A percentile compares a stretch with the other conserved stretches of the same genome.
Conservation (phyloP, 331 rosid species). For the Cydonia oblonga region DNA sequence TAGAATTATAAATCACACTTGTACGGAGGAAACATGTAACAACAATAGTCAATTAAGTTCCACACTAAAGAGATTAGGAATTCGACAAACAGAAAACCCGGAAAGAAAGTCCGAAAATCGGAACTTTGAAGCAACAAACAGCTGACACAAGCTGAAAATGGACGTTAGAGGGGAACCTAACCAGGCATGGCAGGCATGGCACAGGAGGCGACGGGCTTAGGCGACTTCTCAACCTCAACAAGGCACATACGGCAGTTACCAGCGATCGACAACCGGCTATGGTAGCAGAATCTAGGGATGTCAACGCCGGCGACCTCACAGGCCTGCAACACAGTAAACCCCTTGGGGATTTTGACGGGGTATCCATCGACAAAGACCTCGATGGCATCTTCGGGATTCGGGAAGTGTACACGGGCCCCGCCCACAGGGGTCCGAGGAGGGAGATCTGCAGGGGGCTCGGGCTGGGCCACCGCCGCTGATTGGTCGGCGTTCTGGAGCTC, state of each 20-base stretch:
- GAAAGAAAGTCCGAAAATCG: neutral
- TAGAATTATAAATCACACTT: neutral
- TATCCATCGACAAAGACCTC: slow-evolving; percentile 90
- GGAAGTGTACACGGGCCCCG: slow-evolving; percentile 69
- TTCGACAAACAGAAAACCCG: neutral
- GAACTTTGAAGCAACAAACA: neutral
- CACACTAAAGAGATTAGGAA: too few relatives aligned
- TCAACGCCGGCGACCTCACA: slow-evolving; percentile 95
- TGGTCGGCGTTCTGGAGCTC: slow-evolving; percentile 67
- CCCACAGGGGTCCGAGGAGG: slow-evolving; percentile 55
- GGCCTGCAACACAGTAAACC: slow-evolving; percentile 87
- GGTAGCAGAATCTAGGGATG: slow-evolving; percentile 89
- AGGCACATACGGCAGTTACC: slow-evolving; percentile 99
- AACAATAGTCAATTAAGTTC: neutral
- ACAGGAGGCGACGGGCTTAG: slow-evolving; percentile 97
- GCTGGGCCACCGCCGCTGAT: slow-evolving; percentile 48
- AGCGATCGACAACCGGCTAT: slow-evolving; percentile 80
- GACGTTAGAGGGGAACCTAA: slow-evolving; percentile 7
- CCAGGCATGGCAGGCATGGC: slow-evolving; percentile 99
- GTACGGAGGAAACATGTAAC: neutral
- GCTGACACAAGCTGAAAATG: neutral
- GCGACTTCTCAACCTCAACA: slow-evolving; percentile 98
- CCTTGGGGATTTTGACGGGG: slow-evolving; percentile 91
- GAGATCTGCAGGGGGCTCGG: slow-evolving; percentile 31
- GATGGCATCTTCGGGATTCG: slow-evolving; percentile 78